Evolutionary conservation across 1,139 yeast species (phyloP), one percentile per base, ranked within the genome.

Genomic region (Taphrina wiesneri): DNA sequence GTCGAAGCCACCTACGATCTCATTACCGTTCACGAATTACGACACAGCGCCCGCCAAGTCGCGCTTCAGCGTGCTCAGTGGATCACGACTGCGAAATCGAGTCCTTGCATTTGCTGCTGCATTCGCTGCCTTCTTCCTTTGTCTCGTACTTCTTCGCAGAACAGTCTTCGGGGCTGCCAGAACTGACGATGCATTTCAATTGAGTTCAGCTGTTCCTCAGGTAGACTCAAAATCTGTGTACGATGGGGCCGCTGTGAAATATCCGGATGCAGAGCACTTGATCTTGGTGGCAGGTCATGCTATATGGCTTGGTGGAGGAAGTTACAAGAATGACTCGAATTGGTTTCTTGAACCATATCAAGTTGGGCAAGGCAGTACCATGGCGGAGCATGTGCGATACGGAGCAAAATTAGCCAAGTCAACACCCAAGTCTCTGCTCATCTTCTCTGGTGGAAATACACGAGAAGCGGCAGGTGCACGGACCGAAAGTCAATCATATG

Each of bases 261-360:
- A 36, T 25, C 36, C 57, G 13, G 59, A 61, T 13, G 66, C 70
- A 32, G 30, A 41, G 1, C 78, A 79, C 57, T 72, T 86, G 47
- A 78, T 87, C 4, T 78, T 87, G 6, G 81, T 87, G 0, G 90
- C 93, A 0, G 85, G 92, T 68, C 93, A 87, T 71, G 82, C 87
- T 0, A 81, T 87, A 1, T 87, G 90, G 90, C 80, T 78, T 5
- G 71, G 72, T 25, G 71, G 73, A 1, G 74, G 80, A 13, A 74
- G 74, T 0, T 87, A 86, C 32, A 17, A 32, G 47, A 32, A 34
- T 32, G 61, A 59, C 62, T n/a, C 51, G 21, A 64, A 62, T 70
- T 88, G 96, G 96, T 72, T 73, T 39, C 75, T 89, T 65, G 91
- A 84, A 2, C 77, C 83, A 0, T 88, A 88, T 71, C 96, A 89